Conservation (phyloP, 768 basidiomycete species). For the Tulasnella sp. region DNA sequence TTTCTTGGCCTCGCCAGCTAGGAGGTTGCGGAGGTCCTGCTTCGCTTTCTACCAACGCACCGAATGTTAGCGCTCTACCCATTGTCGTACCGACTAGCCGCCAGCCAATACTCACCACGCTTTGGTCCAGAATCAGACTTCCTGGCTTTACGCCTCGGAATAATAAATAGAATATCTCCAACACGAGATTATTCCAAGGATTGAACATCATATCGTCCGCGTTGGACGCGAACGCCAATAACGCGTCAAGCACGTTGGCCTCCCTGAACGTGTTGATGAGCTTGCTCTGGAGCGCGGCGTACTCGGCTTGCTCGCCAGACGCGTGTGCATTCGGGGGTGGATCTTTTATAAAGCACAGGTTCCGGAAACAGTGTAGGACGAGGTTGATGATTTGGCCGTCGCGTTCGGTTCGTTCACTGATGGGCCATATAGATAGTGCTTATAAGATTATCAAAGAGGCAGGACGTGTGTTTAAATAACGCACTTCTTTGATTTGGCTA, state of each 20-base stretch:
- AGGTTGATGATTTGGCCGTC: slow-evolving; percentile 84
- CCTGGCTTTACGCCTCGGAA: slow-evolving; percentile 68
- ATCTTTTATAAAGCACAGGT: slow-evolving; percentile 91
- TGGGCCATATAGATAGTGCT: too few relatives aligned
- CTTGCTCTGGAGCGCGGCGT: slow-evolving; percentile 55
- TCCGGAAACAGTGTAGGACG: slow-evolving; percentile 79
- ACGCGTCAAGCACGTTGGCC: slow-evolving; percentile 59
- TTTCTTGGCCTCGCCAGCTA: slow-evolving; percentile 61
- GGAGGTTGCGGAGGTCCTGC: slow-evolving; percentile 58
- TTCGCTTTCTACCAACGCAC: slow-evolving; percentile 8
- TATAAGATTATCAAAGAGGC: background rate
- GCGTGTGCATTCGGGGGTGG: slow-evolving; percentile 55
- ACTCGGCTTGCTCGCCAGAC: slow-evolving; percentile 70
- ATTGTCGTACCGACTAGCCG: slow-evolving; percentile 43
- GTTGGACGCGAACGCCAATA: slow-evolving; percentile 80
- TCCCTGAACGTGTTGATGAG: slow-evolving; percentile 60
- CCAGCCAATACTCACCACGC: slow-evolving; percentile 24
- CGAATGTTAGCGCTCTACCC: too few relatives aligned
- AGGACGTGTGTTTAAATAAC: background rate
- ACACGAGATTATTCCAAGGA: slow-evolving; percentile 75
- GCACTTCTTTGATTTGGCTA: slow-evolving; percentile 50
- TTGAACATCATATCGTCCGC: slow-evolving; percentile 69
- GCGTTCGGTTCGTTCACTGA: slow-evolving; percentile 53
- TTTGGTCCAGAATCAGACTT: slow-evolving; percentile 43
- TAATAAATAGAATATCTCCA: slow-evolving; percentile 88